Evolutionary conservation across 1,139 yeast species (phyloP), one percentile per base, ranked within the genome.

Genomic region (Hyphopichia burtonii): DNA sequence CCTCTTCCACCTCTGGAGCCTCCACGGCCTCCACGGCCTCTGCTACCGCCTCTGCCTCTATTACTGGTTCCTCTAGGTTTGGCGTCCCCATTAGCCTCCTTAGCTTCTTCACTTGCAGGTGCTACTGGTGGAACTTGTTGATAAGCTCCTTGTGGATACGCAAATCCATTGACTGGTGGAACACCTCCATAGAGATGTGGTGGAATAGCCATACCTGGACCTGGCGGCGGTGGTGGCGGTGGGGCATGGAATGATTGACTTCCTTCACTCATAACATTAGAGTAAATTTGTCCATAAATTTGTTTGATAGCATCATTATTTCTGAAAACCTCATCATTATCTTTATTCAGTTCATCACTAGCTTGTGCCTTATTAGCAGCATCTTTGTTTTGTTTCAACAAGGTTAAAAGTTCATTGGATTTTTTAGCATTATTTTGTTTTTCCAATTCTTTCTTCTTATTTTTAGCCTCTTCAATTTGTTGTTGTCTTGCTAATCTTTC

Each of bases 241-340:
- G 62, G 60, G 28, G 52, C 53, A 36, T 56, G 63, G 11, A 12
- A 14, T 17, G 4, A 6, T 22, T 54, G 53, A 23, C 48, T 53
- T 3, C 71, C 74, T 46, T 69, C 76, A 48, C 61, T 60, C 76
- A 72, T 69, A 33, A 68, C 71, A 44, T 66, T 60, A 45, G 68
- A 63, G 54, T 69, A 71, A 36, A 77, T 73, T 41, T 76, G 78
- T 1, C 78, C 78, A 41, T 80, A 68, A 39, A 75, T 70, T 47
- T 68, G 74, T 48, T 73, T 73, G 39, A 74, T 71, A 8, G 78
- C 78, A 44, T 68, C 61, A 34, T 71, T 64, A 38, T 61, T 56
- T 37, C 54, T 54, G 8, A 59, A 54, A 17, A 52, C 55, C 16
- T 51, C 55, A 32, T 61, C 57, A 43, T 58, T 60, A 9, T 53